Evolutionary conservation across 306 rosid genomes (phyloP).

Genomic region (Amphicarpaea edgeworthii): DNA sequence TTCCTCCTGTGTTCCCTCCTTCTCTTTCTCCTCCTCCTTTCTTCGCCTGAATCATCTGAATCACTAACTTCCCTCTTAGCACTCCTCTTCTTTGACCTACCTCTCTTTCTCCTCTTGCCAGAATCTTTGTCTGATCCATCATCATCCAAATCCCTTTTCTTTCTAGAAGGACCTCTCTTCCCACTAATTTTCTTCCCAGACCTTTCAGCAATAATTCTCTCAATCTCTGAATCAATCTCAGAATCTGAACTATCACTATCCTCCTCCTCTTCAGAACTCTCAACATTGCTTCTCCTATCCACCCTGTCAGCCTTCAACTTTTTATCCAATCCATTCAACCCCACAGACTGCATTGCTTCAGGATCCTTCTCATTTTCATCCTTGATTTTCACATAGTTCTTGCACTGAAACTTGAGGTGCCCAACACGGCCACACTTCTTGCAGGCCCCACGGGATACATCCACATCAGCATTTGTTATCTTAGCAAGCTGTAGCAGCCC

Average conservation of each 20-base stretch:
- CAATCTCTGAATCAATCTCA: conserved; percentile 78
- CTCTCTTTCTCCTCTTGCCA: conserved; percentile 72
- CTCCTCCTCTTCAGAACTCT: conserved; percentile 75
- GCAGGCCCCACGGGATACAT: conserved; percentile 87
- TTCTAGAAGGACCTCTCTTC: conserved; percentile 59
- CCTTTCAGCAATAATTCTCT: conserved; percentile 74
- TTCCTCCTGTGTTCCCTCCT: conserved; percentile 62
- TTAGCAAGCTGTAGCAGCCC: conserved; percentile 96
- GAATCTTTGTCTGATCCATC: conserved; percentile 61
- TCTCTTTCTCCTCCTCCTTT: conserved; percentile 62
- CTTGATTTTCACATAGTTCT: conserved; percentile 82
- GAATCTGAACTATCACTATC: conserved; percentile 82
- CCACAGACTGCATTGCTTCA: conserved; percentile 61
- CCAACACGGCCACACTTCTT: conserved; percentile 97
- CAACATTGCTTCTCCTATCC: conserved; percentile 51
- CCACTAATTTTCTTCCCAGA: conserved; percentile 60
- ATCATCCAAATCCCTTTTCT: conserved; percentile 53
- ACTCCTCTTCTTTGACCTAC: conserved; percentile 84
- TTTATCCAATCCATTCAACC: conserved; percentile 66
- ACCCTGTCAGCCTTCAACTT: conserved; percentile 61
- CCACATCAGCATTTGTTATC: conserved; percentile 77
- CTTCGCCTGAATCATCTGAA: conserved; percentile 69
- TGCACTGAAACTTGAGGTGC: conserved; percentile 88
- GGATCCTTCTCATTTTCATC: conserved; percentile 70
- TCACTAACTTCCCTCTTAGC: conserved; percentile 63